Percentiles rank a stretch among this genome's conserved stretches.
Conservation (phyloP, 495 filamentous ascomycete species). For the Hypomontagnella submonticulosa region DNA sequence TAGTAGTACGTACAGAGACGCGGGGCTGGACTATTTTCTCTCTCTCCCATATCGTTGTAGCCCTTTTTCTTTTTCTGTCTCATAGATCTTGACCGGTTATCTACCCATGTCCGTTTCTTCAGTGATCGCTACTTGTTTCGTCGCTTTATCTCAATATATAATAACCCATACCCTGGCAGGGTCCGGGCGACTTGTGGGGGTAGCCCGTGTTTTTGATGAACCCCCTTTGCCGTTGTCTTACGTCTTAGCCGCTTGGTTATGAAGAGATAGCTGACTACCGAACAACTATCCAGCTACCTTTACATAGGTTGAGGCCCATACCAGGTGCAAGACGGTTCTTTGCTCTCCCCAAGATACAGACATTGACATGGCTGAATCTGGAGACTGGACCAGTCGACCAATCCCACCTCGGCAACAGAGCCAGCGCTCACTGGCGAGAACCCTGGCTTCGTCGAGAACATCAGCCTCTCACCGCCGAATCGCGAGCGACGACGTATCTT, state of each 20-base stretch:
- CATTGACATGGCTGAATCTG: constrained; percentile 20
- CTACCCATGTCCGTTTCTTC: too few relatives aligned
- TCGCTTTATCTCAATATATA: too few relatives aligned
- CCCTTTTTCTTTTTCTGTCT: neutral
- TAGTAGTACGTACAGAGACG: too few relatives aligned
- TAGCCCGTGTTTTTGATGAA: neutral
- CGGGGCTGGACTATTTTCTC: neutral
- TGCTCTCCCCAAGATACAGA: neutral
- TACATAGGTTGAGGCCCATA: neutral
- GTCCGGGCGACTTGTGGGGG: constrained; percentile 15
- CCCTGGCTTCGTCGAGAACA: constrained; percentile 5
- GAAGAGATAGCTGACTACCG: constrained; percentile 7
- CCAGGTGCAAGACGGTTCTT: neutral
- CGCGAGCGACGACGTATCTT: constrained; percentile 16
- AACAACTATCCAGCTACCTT: neutral
- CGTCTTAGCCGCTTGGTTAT: constrained; percentile 1
- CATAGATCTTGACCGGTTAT: neutral
- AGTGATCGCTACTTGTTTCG: too few relatives aligned
- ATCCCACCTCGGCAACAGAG: constrained; percentile 3
- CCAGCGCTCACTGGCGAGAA: constrained; percentile 11
- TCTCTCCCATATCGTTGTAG: too few relatives aligned
- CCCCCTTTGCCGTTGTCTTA: constrained; percentile 3
- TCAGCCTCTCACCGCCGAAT: constrained; percentile 8
- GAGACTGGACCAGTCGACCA: constrained; percentile 6
- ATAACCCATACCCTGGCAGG: neutral